Percentiles rank a stretch among this genome's conserved stretches.
Evolutionary conservation across 331 rosid species (phyloP).

Genomic region (Telfairia occidentalis): DNA sequence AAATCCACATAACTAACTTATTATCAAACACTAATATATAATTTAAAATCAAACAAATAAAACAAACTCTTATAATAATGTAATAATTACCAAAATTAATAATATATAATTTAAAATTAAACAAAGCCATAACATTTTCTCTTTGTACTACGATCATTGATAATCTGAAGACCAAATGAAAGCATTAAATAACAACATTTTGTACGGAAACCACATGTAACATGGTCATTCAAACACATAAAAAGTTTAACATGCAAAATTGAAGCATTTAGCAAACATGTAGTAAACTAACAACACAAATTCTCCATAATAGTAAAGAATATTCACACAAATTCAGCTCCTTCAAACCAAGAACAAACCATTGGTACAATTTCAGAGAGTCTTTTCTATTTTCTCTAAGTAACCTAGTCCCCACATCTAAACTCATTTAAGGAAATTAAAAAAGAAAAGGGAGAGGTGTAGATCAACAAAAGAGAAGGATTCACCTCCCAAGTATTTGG

Average conservation of each 20-base stretch:
- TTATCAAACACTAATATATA: too few species aligned
- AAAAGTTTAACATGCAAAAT: not conserved
- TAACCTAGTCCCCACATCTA: not conserved
- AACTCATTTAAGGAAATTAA: not conserved
- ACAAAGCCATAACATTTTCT: conserved; percentile 93
- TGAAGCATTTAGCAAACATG: not conserved
- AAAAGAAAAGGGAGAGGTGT: too few species aligned
- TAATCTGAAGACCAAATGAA: conserved; percentile 37
- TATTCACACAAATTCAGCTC: not conserved
- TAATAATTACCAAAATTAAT: too few species aligned
- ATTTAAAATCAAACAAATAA: too few species aligned
- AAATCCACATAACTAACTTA: too few species aligned
- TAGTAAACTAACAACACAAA: not conserved
- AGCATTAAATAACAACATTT: not conserved
- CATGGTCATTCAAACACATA: not conserved
- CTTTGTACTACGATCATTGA: conserved; percentile 57
- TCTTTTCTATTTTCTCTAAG: not conserved
- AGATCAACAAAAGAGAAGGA: too few species aligned
- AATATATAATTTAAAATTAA: too few species aligned
- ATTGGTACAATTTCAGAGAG: not conserved
- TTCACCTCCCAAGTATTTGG: too few species aligned
- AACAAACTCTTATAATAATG: too few species aligned
- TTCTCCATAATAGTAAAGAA: not conserved
- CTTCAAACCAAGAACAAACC: not conserved
- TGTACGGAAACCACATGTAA: not conserved